A percentile compares a stretch with the other conserved stretches of the same genome.
phyloP scores from a whole-genome alignment of 495 filamentous ascomycete species.

The Apiosordaria backusii region DNA sequence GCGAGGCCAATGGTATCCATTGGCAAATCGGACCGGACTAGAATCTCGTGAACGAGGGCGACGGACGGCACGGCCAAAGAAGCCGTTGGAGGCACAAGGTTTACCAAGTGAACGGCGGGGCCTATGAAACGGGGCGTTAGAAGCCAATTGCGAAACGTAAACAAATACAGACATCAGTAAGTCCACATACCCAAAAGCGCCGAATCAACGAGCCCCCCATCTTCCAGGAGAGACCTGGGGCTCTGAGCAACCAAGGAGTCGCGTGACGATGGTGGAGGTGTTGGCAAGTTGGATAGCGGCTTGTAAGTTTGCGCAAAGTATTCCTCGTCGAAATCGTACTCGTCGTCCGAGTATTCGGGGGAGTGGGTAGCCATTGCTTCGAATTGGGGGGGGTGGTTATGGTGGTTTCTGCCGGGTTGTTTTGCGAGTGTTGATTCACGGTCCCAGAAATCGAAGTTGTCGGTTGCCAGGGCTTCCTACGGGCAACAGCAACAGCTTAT shows the following conservation, averaged over 20 bases:
- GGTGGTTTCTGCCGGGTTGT: conserved; percentile 1
- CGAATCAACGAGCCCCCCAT: conserved; percentile 41
- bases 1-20: conserved; percentile 51
- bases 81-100: conserved; percentile 51
- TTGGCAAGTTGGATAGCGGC: conserved; percentile 58
- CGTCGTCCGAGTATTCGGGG: conserved; percentile 41
- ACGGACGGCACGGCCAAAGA: conserved; percentile 50
- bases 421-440: conserved; percentile 19
- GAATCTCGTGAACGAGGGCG: conserved; percentile 48
- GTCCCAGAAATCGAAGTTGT: conserved; percentile 17
- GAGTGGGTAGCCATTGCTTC: conserved; percentile 26
- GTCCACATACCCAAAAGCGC: conserved; percentile 44
- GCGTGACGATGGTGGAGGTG: conserved; percentile 52
- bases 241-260: conserved; percentile 40
- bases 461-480: conserved; percentile 32
- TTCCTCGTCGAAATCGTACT: conserved; percentile 49
- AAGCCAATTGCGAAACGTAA: not conserved
- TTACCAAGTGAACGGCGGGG: conserved; percentile 53
- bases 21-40: conserved; percentile 47
- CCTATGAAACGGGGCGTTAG: conserved; percentile 32
- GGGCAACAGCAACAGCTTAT: conserved; percentile 31
- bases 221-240: conserved; percentile 39
- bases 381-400: not conserved
- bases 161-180: too few species aligned
- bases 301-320: conserved; percentile 57